These are phyloP conservation scores for Debaryomycetaceae sp. DNA, from an alignment of 1,139 yeast species.

Conservation along the genomic window DNA sequence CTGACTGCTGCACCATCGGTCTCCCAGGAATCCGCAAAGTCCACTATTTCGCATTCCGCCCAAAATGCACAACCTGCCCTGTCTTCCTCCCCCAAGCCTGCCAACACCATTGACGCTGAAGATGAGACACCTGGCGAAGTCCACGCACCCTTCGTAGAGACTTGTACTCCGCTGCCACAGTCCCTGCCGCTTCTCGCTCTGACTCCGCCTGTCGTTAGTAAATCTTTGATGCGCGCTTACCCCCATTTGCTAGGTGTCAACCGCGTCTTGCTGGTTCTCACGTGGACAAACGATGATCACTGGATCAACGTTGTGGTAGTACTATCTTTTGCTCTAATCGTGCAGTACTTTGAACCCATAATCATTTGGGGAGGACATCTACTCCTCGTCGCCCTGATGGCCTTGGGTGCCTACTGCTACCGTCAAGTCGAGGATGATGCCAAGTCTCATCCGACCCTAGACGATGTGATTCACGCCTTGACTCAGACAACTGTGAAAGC, in stretches of 20 bases:
- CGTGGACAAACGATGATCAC: constrained; percentile 86
- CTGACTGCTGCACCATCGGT: constrained; percentile 2
- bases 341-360: constrained; percentile 63
- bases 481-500: constrained; percentile 67
- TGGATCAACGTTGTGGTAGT: constrained; percentile 66
- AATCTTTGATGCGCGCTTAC: constrained; percentile 69
- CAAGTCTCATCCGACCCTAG: constrained; percentile 66
- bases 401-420: constrained; percentile 55
- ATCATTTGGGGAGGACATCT: constrained; percentile 76
- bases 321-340: constrained; percentile 43
- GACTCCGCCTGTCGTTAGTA: constrained; percentile 87
- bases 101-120: constrained; percentile 4
- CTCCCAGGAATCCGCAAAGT: constrained; percentile 2
- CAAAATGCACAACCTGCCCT: background rate
- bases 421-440: constrained; percentile 41
- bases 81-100: background rate
- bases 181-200: constrained; percentile 61
- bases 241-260: constrained; percentile 73
- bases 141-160: constrained; percentile 7
- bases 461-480: constrained; percentile 76
- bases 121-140: constrained; percentile 7
- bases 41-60: background rate
- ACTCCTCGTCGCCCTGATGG: constrained; percentile 54
- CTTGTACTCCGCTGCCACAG: constrained; percentile 22
- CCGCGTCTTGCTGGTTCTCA: constrained; percentile 55